Evolutionary conservation across 257 asterid genomes (phyloP), one percentile per base, ranked within the genome.

Genomic region (Pogostemon cablin): DNA sequence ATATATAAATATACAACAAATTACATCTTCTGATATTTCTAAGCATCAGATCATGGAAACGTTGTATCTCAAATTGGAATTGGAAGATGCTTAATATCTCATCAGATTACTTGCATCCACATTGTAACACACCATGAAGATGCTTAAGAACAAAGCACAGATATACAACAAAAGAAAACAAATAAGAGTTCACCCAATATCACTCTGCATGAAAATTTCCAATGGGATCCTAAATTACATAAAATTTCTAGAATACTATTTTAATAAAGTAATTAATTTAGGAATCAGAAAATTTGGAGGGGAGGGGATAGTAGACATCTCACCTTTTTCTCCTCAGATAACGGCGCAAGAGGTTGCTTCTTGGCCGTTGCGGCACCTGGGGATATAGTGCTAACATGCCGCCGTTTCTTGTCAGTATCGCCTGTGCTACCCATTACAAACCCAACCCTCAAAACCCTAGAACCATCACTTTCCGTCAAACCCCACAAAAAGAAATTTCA

Each of bases 241-340:
- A 32, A 25, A 25, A 69, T 7, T 65, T 65, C 66, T 39, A 4
- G 62, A 61, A 48, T 37, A 69, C 6, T 9, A 46, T 52, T 48
- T 10, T 40, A 37, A 62, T 6, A 4, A 54, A 68, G 54, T 63
- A 2, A 10, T 25, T 60, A 49, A 42, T 25, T 56, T 9, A 56
- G 5, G 54, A 11, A 59, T 4, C 47, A 58, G 46, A 6, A 15
- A 44, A 4, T 34, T 3, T 3, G 7, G 42, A 38, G 32, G 44
- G 67, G 0, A 67, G 47, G 4, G 7, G 42, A 38, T 25, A 49
- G 67, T 0, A 67, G 42, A 69, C 43, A 38, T 42, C 7, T 57
- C 78, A 88, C 97, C 92, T 91, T 91, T 72, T 88, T 91, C 62
- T 91, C 97, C 86, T 91, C 95, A 7, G 97, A 87, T 15, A 85